These are phyloP conservation scores for Apiospora phragmitis DNA, from an alignment of 2,329 filamentous ascomycete species.

Conservation along the genomic window DNA sequence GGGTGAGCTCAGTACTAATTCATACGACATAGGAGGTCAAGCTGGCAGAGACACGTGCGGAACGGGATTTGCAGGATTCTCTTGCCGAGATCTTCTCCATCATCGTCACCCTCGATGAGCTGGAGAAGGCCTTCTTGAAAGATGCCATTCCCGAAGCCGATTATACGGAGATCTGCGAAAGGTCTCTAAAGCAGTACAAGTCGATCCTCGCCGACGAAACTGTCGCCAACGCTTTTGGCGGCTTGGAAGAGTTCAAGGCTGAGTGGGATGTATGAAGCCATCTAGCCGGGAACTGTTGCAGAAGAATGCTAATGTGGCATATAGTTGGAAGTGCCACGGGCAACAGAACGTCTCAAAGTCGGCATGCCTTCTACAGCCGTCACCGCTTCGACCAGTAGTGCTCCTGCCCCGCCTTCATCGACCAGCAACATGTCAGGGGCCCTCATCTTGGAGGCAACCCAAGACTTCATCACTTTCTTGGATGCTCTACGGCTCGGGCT, in stretches of 20 bases:
- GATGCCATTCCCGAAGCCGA: slow-evolving; percentile 90
- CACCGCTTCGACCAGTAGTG: slow-evolving; percentile 47
- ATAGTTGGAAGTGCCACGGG: slow-evolving; percentile 90
- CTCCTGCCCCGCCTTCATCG: slow-evolving; percentile 43
- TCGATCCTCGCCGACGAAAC: slow-evolving; percentile 88
- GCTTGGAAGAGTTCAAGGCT: slow-evolving; percentile 86
- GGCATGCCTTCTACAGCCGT: slow-evolving; percentile 86
- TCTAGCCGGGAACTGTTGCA: background rate
- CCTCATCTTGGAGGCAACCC: slow-evolving; percentile 85
- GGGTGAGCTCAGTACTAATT: slow-evolving; percentile 5
- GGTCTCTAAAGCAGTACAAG: slow-evolving; percentile 94
- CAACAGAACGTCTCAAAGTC: slow-evolving; percentile 87
- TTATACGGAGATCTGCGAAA: slow-evolving; percentile 94
- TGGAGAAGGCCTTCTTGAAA: slow-evolving; percentile 95
- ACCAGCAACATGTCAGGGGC: slow-evolving; percentile 54
- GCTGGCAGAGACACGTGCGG: slow-evolving; percentile 79
- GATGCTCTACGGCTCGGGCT: slow-evolving; percentile 92
- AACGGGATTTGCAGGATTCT: slow-evolving; percentile 93
- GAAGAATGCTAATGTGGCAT: slow-evolving; percentile 17
- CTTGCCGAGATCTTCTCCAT: slow-evolving; percentile 98
- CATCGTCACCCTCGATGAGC: slow-evolving; percentile 89
- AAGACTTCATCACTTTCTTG: slow-evolving; percentile 98
- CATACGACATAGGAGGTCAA: slow-evolving; percentile 74
- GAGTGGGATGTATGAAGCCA: slow-evolving; percentile 77
- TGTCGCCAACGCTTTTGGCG: slow-evolving; percentile 84